Evolutionary conservation across 1,284 basidiomycete genomes (phyloP), one percentile per base, ranked within the genome.

Genomic region (Thecaphora thlaspeos): DNA sequence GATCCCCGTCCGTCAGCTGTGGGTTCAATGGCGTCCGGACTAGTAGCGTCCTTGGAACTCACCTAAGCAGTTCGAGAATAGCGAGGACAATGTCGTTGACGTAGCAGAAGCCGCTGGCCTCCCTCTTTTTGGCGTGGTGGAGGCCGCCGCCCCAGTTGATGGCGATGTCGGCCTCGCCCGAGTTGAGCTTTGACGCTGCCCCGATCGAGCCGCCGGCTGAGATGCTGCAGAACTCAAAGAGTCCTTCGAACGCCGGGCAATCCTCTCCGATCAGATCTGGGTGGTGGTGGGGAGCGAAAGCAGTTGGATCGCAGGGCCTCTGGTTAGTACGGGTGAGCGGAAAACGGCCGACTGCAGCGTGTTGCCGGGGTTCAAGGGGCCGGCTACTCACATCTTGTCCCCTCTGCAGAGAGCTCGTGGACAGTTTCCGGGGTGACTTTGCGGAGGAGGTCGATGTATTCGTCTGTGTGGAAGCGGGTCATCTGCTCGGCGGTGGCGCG

Each of bases 71-170:
- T 61, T 78, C 75, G 34, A 75, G 62, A 36, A 77, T 76, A 22
- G 69, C 71, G 2, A 77, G 60, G 5, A 73, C 67, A 32, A 70
- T 81, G 65, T 94, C 92, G 80, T 98, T 97, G 79, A 95, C 87
- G 81, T 96, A 97, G 82, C 92, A 97, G 81, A 97, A 96, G 7
- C 92, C 92, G 22, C 87, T 89, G 0, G 94, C 94, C 80, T 96
- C 93, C 48, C 89, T 85, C 80, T 96, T 97, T 81, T 98, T 97
- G 24, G 94, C 95, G 78, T 98, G 94, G 80, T 98, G 94, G 11
- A 97, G 83, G 1, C 94, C 94, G 8, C 94, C 94, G 0, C 92
- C 91, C 94, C 94, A 97, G 80, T 97, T 97, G 71, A 97, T 91
- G 0, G 88, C 88, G 51, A 96, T 90, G 78, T 98, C 93, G 3